Evolutionary conservation across 192 early-diverging fungal genomes (phyloP).

Genomic region (Polychytrium aggregatum): DNA sequence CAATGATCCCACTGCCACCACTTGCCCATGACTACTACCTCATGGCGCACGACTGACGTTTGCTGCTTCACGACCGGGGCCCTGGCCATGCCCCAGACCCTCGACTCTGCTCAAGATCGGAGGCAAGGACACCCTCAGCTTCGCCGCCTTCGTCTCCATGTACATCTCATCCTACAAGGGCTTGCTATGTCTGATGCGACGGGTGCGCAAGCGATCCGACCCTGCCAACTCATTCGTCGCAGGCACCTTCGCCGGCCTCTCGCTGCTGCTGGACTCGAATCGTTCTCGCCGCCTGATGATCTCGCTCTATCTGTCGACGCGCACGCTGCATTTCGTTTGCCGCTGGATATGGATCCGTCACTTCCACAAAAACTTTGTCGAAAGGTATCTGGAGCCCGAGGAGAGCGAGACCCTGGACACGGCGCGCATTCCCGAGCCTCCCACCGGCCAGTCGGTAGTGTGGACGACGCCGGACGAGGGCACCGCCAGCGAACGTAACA

Average conservation of each 20-base stretch:
- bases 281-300: constrained; percentile 21
- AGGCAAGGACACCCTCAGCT: constrained; percentile 22
- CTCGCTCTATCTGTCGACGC: constrained; percentile 25
- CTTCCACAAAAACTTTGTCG: constrained; percentile 8
- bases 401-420: too few species aligned
- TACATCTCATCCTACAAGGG: constrained; percentile 28
- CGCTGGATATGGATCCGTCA: constrained; percentile 20
- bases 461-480: too few species aligned
- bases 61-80: too few species aligned
- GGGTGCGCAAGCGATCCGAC: constrained; percentile 6
- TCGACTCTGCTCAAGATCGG: constrained; percentile 20
- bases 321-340: constrained; percentile 22
- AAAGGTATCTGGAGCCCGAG: too few species aligned
- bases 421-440: too few species aligned
- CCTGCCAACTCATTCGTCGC: constrained; percentile 22
- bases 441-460: too few species aligned
- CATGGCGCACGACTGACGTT: too few species aligned
- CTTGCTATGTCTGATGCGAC: constrained; percentile 11
- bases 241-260: constrained; percentile 15
- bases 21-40: too few species aligned
- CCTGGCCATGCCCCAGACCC: constrained; percentile 5
- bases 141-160: constrained; percentile 23
- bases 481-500: too few species aligned
- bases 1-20: too few species aligned
- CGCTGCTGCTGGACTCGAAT: constrained; percentile 20